These are phyloP conservation scores for Myxozyma melibiosi DNA, from an alignment of 805 yeast genomes.

Conservation along the genomic window DNA sequence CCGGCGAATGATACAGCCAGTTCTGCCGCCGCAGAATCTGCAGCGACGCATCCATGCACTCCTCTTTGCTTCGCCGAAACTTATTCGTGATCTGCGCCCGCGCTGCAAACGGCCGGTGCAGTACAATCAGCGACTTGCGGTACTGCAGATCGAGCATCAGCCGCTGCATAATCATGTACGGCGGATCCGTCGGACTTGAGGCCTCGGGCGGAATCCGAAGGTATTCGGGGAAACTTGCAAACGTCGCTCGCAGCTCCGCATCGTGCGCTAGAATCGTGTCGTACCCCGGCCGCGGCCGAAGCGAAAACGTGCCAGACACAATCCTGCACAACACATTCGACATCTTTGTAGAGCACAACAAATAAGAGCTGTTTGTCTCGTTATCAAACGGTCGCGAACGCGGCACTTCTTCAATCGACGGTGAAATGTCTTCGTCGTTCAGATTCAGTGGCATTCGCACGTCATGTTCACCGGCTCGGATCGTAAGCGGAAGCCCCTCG, in stretches of 20 bases:
- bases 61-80: conserved; percentile 29
- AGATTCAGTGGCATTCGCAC: conserved; percentile 37
- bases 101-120: conserved; percentile 38
- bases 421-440: conserved; percentile 36
- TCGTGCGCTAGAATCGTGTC: conserved; percentile 36
- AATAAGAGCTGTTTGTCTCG: conserved; percentile 35
- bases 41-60: conserved; percentile 32
- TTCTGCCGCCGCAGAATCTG: conserved; percentile 28
- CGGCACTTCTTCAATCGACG: conserved; percentile 29
- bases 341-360: conserved; percentile 28
- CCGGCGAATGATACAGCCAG: conserved; percentile 31
- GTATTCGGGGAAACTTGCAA: conserved; percentile 35
- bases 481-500: conserved; percentile 41
- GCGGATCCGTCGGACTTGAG: conserved; percentile 33
- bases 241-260: conserved; percentile 35
- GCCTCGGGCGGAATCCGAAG: conserved; percentile 34
- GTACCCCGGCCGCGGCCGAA: conserved; percentile 31
- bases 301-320: conserved; percentile 24
- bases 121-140: conserved; percentile 38
- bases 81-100: conserved; percentile 15
- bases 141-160: conserved; percentile 39
- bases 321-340: conserved; percentile 24
- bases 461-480: conserved; percentile 38
- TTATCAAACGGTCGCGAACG: conserved; percentile 24
- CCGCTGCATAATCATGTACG: conserved; percentile 38